phyloP scores from a whole-genome alignment of 306 rosid species.

The Cucurbita argyrosperma region DNA sequence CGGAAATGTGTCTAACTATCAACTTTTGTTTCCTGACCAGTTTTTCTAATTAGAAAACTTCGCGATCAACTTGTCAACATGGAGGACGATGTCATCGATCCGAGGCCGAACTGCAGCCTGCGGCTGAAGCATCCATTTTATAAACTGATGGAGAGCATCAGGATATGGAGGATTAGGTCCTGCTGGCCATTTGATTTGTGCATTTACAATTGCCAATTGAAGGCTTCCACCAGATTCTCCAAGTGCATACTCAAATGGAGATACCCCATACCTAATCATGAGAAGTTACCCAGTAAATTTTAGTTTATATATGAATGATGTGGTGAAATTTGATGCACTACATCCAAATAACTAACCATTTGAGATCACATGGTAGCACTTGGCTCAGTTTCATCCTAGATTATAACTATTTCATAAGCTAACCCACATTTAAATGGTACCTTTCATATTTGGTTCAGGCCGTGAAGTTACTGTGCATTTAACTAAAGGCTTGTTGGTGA shows the following conservation, averaged over 20 bases:
- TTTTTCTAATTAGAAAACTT: slow-evolving; percentile 45
- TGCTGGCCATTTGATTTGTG: slow-evolving; percentile 87
- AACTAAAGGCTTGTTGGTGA: background rate
- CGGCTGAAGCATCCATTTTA: slow-evolving; percentile 99
- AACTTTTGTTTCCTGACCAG: background rate
- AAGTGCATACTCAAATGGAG: slow-evolving; percentile 97
- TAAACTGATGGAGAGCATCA: slow-evolving; percentile 85
- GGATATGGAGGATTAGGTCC: slow-evolving; percentile 88
- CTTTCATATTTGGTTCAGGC: background rate
- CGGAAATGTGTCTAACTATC: background rate
- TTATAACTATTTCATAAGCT: background rate
- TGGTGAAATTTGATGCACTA: background rate
- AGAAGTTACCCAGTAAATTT: background rate
- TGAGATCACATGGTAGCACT: background rate
- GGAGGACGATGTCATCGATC: slow-evolving; percentile 74
- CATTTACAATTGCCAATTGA: slow-evolving; percentile 81
- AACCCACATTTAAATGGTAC: background rate
- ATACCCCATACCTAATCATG: slow-evolving; percentile 62
- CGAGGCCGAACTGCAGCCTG: slow-evolving; percentile 74
- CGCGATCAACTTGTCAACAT: slow-evolving; percentile 80
- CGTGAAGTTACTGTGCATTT: background rate
- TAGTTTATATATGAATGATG: background rate
- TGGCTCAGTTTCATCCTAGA: background rate
- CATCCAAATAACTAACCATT: background rate
- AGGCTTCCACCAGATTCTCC: slow-evolving; percentile 99